Evolutionary conservation across 441 rosid genomes (phyloP).

Genomic region (Populus hybrid): DNA sequence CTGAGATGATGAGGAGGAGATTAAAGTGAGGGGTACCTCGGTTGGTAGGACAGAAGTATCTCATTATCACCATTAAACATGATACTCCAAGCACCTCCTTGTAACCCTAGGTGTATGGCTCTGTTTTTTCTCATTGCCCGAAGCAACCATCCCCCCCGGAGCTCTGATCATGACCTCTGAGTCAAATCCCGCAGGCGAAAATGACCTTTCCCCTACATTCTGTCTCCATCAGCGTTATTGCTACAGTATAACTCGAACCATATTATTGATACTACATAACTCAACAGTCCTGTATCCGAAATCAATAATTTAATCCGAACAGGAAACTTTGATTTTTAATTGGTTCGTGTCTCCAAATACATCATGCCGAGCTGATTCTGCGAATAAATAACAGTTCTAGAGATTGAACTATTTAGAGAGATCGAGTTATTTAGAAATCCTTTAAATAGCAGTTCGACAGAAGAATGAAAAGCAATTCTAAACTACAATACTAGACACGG

Average conservation of each 20-base stretch:
- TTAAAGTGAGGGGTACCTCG: conserved; percentile 23
- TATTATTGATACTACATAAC: no score
- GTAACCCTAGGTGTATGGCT: neutral
- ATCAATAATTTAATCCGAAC: neutral
- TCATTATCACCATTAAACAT: conserved; percentile 47
- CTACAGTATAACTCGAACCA: neutral
- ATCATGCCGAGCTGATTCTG: neutral
- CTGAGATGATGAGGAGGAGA: conserved; percentile 21
- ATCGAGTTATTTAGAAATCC: no score
- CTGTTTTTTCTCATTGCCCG: neutral
- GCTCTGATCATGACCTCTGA: neutral
- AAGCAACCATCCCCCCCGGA: neutral
- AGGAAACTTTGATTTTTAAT: neutral
- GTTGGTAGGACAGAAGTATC: conserved; percentile 36
- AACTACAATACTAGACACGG: no score
- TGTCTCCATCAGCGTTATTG: neutral
- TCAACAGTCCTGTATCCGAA: neutral
- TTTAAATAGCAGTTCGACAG: neutral
- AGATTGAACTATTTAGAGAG: no score
- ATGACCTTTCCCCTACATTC: neutral
- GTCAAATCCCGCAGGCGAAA: neutral
- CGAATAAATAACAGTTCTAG: neutral
- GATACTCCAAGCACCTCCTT: conserved; percentile 22
- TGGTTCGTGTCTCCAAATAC: neutral
- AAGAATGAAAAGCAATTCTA: no score